Conservation (phyloP, 2,329 filamentous ascomycete genomes). For the Epichloe typhina region DNA sequence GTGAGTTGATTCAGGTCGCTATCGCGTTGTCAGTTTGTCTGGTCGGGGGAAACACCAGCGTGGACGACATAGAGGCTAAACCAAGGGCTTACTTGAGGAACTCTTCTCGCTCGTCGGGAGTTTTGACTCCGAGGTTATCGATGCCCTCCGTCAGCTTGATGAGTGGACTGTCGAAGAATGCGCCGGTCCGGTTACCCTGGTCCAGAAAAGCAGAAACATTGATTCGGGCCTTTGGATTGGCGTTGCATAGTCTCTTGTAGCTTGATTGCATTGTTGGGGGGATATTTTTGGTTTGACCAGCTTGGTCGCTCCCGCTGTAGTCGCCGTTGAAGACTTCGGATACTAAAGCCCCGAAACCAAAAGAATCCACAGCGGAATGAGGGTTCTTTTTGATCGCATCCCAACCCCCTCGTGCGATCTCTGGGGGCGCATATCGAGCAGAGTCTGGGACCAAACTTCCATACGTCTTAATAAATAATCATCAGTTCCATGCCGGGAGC, state of each 20-base stretch:
- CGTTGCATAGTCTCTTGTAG: constrained; percentile 79
- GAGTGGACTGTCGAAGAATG: constrained; percentile 85
- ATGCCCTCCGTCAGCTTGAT: constrained; percentile 89
- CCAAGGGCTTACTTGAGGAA: constrained; percentile 51
- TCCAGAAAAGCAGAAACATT: constrained; percentile 80
- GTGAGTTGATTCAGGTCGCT: constrained; percentile 71
- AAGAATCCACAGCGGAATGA: constrained; percentile 72
- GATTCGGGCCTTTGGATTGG: constrained; percentile 78
- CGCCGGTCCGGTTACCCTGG: constrained; percentile 66
- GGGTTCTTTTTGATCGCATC: constrained; percentile 78
- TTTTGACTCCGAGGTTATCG: constrained; percentile 83
- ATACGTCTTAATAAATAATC: constrained; percentile 46
- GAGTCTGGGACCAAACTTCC: constrained; percentile 80
- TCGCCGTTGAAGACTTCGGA: constrained; percentile 87
- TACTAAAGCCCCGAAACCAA: constrained; percentile 70
- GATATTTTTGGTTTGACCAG: constrained; percentile 73
- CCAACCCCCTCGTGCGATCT: constrained; percentile 87
- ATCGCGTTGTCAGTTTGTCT: constrained; percentile 16
- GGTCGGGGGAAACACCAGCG: constrained; percentile 1
- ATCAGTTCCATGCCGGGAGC: neutral
- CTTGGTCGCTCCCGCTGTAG: constrained; percentile 63
- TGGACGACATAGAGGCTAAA: constrained; percentile 11
- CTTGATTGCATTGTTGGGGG: constrained; percentile 83
- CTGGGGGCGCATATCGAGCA: constrained; percentile 72
- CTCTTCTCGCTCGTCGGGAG: constrained; percentile 66